Evolutionary conservation across 768 basidiomycete genomes (phyloP).

Genomic region (Mycena rosella): DNA sequence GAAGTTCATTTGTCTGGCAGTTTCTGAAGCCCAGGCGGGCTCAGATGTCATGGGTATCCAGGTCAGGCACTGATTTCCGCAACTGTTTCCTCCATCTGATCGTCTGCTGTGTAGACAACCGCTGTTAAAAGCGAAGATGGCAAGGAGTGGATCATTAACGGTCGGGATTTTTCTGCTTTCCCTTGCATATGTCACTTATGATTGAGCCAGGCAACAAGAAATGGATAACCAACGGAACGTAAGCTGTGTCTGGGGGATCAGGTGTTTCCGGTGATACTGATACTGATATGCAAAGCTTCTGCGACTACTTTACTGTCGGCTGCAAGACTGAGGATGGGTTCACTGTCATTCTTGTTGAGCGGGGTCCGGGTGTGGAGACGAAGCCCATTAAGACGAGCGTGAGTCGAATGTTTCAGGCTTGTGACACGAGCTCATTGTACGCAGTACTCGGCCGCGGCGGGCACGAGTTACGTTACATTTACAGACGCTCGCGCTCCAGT

Average conservation of each 20-base stretch:
- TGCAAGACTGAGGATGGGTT: slow-evolving; percentile 82
- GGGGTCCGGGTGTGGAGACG: slow-evolving; percentile 76
- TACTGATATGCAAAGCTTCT: slow-evolving; percentile 50
- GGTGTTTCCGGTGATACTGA: background rate
- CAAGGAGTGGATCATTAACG: slow-evolving; percentile 87
- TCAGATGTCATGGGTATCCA: slow-evolving; percentile 84
- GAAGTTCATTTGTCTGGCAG: slow-evolving; percentile 89
- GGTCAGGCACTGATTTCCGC: background rate
- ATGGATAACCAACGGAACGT: slow-evolving; percentile 87
- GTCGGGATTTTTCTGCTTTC: slow-evolving; percentile 39
- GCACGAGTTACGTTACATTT: slow-evolving; percentile 70
- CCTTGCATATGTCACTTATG: background rate
- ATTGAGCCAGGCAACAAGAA: slow-evolving; percentile 73
- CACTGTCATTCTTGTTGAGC: slow-evolving; percentile 84
- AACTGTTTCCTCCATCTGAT: background rate
- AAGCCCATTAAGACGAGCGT: slow-evolving; percentile 69
- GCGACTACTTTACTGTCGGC: slow-evolving; percentile 77
- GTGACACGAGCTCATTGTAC: background rate
- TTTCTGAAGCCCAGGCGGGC: slow-evolving; percentile 91
- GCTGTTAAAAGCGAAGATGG: slow-evolving; percentile 87
- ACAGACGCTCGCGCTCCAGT: slow-evolving; percentile 75
- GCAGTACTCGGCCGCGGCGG: slow-evolving; percentile 69
- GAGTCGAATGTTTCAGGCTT: slow-evolving; percentile 53
- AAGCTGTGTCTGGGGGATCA: slow-evolving; percentile 50
- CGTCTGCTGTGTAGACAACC: slow-evolving; percentile 60